Percentiles rank a stretch among this genome's conserved stretches.
phyloP scores from a whole-genome alignment of 495 filamentous ascomycete genomes.

The Mycothermus thermophilus region DNA sequence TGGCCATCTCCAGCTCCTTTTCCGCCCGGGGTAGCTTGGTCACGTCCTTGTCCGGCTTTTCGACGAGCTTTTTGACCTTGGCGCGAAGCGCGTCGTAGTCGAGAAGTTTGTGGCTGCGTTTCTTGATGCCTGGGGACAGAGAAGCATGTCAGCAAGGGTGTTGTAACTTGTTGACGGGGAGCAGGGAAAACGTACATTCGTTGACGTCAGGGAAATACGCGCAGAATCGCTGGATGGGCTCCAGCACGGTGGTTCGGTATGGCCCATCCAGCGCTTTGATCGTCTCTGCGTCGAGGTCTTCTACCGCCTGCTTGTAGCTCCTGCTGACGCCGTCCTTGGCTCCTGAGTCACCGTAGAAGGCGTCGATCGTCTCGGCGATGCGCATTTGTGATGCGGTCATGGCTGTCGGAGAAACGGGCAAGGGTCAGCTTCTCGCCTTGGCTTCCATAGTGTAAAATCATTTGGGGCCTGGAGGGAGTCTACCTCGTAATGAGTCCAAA shows the following conservation, averaged over 20 bases:
- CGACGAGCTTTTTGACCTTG: constrained; percentile 88
- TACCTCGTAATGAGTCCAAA: constrained; percentile 83
- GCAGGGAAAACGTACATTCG: constrained; percentile 51
- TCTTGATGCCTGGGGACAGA: constrained; percentile 69
- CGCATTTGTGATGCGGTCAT: constrained; percentile 99
- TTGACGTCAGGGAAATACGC: constrained; percentile 99
- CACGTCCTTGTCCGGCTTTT: constrained; percentile 97
- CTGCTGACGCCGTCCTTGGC: constrained; percentile 86
- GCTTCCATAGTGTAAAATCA: no score
- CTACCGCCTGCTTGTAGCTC: constrained; percentile 95
- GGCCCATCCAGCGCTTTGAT: constrained; percentile 98
- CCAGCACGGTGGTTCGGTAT: constrained; percentile 84
- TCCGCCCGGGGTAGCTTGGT: constrained; percentile 88
- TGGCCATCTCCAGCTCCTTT: constrained; percentile 87
- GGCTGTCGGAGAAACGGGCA: constrained; percentile 42
- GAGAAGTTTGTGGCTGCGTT: constrained; percentile 91
- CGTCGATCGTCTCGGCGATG: constrained; percentile 97
- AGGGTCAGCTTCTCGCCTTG: no score
- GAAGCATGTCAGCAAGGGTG: constrained; percentile 92
- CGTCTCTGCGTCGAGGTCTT: constrained; percentile 92
- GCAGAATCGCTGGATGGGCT: constrained; percentile 89
- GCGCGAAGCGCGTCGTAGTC: constrained; percentile 94
- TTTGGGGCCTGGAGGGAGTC: no score
- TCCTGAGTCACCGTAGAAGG: constrained; percentile 94
- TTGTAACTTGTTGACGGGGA: constrained; percentile 54